Evolutionary conservation across 805 yeast genomes (phyloP).

Genomic region (Alloascoidea africana): DNA sequence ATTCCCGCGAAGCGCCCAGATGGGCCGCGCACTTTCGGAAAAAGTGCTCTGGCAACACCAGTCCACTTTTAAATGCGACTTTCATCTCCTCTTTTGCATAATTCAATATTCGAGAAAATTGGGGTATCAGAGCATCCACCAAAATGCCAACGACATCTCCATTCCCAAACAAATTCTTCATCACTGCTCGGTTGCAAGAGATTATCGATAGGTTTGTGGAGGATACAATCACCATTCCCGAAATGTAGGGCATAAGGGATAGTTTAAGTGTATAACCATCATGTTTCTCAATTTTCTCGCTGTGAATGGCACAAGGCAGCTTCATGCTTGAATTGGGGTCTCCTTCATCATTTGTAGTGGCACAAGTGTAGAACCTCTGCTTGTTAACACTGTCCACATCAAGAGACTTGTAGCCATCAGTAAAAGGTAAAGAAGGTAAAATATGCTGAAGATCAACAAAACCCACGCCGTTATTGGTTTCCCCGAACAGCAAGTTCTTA

Average conservation of each 20-base stretch:
- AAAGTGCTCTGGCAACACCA: constrained; percentile 84
- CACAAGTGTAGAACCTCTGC: background rate
- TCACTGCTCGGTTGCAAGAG: constrained; percentile 68
- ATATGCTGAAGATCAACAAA: too few species aligned
- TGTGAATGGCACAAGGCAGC: too few species aligned
- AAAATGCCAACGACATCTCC: constrained; percentile 26
- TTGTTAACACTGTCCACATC: background rate
- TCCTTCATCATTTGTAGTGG: too few species aligned
- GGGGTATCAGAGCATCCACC: constrained; percentile 47
- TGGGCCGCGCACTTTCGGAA: too few species aligned
- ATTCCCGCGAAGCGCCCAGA: constrained; percentile 11
- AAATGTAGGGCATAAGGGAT: background rate
- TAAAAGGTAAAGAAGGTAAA: background rate
- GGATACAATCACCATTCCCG: background rate
- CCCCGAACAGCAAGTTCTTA: too few species aligned
- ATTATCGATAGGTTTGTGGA: constrained; percentile 22
- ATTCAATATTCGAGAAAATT: constrained; percentile 32
- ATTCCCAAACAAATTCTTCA: constrained; percentile 67
- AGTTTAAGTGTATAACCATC: too few species aligned
- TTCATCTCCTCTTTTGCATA: constrained; percentile 26
- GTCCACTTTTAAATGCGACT: constrained; percentile 36
- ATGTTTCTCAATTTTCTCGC: too few species aligned
- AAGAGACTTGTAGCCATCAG: background rate
- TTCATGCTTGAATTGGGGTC: too few species aligned
- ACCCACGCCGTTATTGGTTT: too few species aligned